phyloP scores from a whole-genome alignment of 2,329 filamentous ascomycete species.

The Epichloe typhina region DNA sequence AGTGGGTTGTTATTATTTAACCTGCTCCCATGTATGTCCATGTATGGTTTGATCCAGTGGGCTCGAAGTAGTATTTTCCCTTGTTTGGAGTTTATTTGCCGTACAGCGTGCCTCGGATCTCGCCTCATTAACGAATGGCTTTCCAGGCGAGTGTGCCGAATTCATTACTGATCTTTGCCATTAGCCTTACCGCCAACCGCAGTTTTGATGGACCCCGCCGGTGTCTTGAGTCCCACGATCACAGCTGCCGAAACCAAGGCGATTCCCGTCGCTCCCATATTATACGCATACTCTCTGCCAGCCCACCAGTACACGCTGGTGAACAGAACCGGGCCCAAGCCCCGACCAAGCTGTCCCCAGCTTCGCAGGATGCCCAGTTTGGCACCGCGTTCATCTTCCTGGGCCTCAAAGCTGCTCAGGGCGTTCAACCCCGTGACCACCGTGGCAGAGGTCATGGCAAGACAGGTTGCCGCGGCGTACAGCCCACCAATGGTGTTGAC shows the following conservation, averaged over 20 bases:
- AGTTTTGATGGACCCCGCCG: slow-evolving; percentile 20
- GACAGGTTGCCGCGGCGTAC: slow-evolving; percentile 68
- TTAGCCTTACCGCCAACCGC: background rate
- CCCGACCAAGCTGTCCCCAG: slow-evolving; percentile 77
- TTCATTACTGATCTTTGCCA: slow-evolving; percentile 8
- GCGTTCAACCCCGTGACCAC: slow-evolving; percentile 92
- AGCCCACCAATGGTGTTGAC: slow-evolving; percentile 55
- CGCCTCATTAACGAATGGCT: background rate
- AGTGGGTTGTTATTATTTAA: too few species aligned
- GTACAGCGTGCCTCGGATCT: background rate
- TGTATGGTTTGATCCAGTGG: too few species aligned
- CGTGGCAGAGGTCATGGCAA: slow-evolving; percentile 84
- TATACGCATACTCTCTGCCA: slow-evolving; percentile 74
- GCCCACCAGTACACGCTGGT: slow-evolving; percentile 99
- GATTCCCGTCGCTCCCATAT: slow-evolving; percentile 69
- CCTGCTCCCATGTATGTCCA: too few species aligned
- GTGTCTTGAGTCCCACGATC: slow-evolving; percentile 58
- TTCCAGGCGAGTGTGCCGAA: background rate
- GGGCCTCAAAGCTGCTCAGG: slow-evolving; percentile 79
- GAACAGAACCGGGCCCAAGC: slow-evolving; percentile 77
- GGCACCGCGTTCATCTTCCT: slow-evolving; percentile 64
- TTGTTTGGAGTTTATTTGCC: background rate
- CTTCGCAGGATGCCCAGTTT: slow-evolving; percentile 74
- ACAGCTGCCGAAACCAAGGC: slow-evolving; percentile 57
- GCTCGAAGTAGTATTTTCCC: too few species aligned